phyloP scores from a whole-genome alignment of 495 filamentous ascomycete species.

The Elaphomyces granulatus region DNA sequence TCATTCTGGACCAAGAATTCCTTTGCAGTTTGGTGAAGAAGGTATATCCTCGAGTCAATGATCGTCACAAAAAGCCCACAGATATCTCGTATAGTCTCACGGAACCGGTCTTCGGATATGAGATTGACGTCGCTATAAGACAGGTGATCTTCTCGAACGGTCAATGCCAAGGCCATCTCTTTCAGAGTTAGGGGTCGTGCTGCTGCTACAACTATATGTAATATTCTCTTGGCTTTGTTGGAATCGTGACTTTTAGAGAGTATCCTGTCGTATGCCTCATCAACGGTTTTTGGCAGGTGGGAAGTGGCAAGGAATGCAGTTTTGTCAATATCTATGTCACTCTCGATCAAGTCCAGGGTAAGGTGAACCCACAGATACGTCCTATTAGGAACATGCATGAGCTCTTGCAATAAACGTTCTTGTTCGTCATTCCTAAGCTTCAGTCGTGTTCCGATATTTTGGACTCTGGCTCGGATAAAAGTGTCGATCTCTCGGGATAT shows the following conservation, averaged over 20 bases:
- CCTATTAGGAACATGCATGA: conserved; percentile 19
- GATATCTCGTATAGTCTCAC: conserved; percentile 15
- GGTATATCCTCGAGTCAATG: conserved; percentile 23
- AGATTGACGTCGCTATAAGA: conserved; percentile 15
- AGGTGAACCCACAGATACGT: conserved; percentile 28
- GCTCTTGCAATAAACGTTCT: conserved; percentile 14
- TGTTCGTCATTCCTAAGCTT: conserved; percentile 6
- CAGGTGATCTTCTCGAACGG: conserved; percentile 11
- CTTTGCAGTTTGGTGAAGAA: conserved; percentile 21
- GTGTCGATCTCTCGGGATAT: no score
- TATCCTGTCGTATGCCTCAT: conserved; percentile 17
- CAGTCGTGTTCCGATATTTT: conserved; percentile 10
- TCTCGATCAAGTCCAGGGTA: conserved; percentile 11
- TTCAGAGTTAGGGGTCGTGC: conserved; percentile 17
- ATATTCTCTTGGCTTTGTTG: conserved; percentile 8
- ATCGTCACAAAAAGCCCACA: conserved; percentile 28
- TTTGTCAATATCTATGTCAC: no score
- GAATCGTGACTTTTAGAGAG: conserved; percentile 12
- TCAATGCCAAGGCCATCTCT: conserved; percentile 27
- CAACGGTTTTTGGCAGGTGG: conserved; percentile 10
- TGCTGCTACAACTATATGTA: conserved; percentile 25
- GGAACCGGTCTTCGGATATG: conserved; percentile 6
- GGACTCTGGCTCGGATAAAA: conserved; percentile 24
- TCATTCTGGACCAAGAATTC: conserved; percentile 16
- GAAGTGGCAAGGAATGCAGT: conserved; percentile 6